Evolutionary conservation across 148 eudicot genomes (phyloP).

Genomic region (Vaccinium macrocarpon): DNA sequence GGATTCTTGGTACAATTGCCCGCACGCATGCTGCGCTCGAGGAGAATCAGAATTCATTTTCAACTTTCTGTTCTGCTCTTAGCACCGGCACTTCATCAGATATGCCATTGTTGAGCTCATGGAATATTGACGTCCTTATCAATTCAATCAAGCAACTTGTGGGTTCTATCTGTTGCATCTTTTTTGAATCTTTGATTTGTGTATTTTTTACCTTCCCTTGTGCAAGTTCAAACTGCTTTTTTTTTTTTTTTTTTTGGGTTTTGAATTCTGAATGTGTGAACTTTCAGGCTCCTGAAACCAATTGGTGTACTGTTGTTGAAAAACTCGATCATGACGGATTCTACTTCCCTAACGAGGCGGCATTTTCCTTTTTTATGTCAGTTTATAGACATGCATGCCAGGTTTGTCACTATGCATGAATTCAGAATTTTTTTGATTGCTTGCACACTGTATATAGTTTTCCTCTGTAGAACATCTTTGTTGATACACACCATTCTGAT

Average conservation of each 20-base stretch:
- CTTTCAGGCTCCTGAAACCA: conserved; percentile 74
- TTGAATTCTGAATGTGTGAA: conserved; percentile 16
- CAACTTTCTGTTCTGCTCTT: conserved; percentile 69
- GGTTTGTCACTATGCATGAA: conserved; percentile 12
- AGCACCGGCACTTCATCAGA: conserved; percentile 50
- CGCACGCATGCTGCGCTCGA: conserved; percentile 63
- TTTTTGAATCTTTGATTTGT: conserved; percentile 8
- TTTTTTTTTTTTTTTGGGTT: background rate
- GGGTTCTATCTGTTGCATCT: conserved; percentile 27
- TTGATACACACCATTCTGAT: background rate
- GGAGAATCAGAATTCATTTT: conserved; percentile 49
- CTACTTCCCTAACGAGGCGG: conserved; percentile 64
- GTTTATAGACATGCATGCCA: conserved; percentile 54
- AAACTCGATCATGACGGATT: conserved; percentile 91
- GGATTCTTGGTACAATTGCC: conserved; percentile 68
- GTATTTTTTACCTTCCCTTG: background rate
- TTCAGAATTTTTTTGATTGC: background rate
- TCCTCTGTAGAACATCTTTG: background rate
- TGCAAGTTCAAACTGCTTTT: background rate
- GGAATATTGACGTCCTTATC: conserved; percentile 75
- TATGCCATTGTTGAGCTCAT: conserved; percentile 55
- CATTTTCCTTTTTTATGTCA: conserved; percentile 78
- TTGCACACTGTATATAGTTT: background rate
- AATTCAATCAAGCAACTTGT: conserved; percentile 89
- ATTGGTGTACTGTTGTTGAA: conserved; percentile 77